Conservation (phyloP, 169 alveolate species). For the Plasmodium sp. region DNA sequence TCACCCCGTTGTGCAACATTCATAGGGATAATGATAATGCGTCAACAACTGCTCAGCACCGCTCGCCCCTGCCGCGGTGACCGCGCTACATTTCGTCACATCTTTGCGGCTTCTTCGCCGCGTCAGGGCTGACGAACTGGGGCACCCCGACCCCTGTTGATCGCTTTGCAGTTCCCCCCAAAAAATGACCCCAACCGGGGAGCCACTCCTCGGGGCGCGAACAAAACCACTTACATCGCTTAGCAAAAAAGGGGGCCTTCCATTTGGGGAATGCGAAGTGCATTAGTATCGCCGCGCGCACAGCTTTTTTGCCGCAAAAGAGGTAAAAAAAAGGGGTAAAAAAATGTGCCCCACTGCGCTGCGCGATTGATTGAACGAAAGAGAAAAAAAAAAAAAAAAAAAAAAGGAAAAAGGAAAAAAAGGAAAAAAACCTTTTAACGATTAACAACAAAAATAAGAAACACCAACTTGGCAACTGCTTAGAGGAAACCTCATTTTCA, state of each 20-base stretch:
- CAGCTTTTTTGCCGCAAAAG: not conserved
- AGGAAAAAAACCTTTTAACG: not conserved
- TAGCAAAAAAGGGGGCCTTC: conserved; percentile 1
- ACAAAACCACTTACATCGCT: conserved; percentile 55
- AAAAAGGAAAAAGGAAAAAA: not conserved
- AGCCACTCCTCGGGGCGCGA: not conserved
- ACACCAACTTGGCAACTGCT: not conserved
- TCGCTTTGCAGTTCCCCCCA: not conserved
- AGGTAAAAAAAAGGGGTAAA: not conserved
- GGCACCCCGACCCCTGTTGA: not conserved
- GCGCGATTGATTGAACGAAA: not conserved
- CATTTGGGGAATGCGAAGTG: not conserved
- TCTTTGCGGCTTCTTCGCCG: not conserved
- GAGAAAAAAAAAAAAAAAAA: not conserved
- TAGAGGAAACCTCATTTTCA: not conserved
- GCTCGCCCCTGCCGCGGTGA: not conserved
- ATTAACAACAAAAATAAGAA: not conserved
- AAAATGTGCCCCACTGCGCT: not conserved
- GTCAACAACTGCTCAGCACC: not conserved
- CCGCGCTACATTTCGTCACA: not conserved
- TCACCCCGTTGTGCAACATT: not conserved
- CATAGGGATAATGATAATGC: not conserved
- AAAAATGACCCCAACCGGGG: not conserved
- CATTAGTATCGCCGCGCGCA: not conserved
- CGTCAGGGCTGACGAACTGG: not conserved